Conservation (phyloP, 148 eudicot species). For the Spergularia marina region DNA sequence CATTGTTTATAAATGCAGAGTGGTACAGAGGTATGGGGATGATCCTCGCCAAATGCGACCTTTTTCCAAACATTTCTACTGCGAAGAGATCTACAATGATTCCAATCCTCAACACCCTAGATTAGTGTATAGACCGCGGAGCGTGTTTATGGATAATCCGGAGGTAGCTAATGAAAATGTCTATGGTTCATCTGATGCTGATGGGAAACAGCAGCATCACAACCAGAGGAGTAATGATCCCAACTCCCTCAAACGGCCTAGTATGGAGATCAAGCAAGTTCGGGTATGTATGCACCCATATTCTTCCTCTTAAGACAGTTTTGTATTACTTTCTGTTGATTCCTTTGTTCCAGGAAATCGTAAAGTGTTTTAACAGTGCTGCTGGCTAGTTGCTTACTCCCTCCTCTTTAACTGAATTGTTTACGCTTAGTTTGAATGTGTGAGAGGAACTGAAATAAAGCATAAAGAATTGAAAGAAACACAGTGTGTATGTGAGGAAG, state of each 20-base stretch:
- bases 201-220: conserved; percentile 17
- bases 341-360: too few species aligned
- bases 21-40: conserved; percentile 43
- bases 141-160: conserved; percentile 31
- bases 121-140: conserved; percentile 45
- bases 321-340: neutral
- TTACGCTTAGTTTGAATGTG: too few species aligned
- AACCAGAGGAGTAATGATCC: conserved; percentile 16
- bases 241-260: conserved; percentile 8
- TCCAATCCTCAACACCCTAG: conserved; percentile 41
- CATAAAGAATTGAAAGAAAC: too few species aligned
- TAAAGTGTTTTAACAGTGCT: too few species aligned
- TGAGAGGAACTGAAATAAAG: too few species aligned
- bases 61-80: conserved; percentile 55
- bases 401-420: too few species aligned
- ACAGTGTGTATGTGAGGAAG: too few species aligned
- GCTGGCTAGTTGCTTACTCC: neutral
- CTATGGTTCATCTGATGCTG: conserved; percentile 27
- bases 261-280: conserved; percentile 25
- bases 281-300: conserved; percentile 26
- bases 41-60: conserved; percentile 39
- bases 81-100: conserved; percentile 60
- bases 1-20: conserved; percentile 35
- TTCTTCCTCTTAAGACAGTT: neutral
- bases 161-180: conserved; percentile 8